Evolutionary conservation across 805 yeast genomes (phyloP).

Genomic region (Kockiozyma suomiensis): DNA sequence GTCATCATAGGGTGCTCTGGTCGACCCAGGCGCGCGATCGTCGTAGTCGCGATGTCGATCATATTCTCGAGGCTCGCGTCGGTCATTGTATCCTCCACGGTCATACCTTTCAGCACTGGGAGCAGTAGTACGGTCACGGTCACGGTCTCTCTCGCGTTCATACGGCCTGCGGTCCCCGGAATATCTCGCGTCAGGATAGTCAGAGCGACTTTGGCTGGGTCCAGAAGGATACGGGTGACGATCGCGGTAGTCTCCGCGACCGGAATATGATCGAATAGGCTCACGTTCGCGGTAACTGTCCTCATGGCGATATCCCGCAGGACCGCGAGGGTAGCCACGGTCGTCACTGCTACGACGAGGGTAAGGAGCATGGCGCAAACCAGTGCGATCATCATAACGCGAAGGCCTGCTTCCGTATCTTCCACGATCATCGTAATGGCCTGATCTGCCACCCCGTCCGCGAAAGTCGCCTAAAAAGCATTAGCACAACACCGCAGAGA

Average conservation of each 20-base stretch:
- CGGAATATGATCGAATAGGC: neutral
- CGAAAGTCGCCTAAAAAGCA: slow-evolving; percentile 6
- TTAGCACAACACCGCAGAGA: neutral
- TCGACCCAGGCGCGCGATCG: neutral
- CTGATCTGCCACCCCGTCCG: slow-evolving; percentile 22
- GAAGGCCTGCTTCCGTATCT: neutral
- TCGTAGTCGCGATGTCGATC: slow-evolving; percentile 1
- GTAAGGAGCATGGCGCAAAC: slow-evolving; percentile 16
- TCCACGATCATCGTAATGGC: slow-evolving; percentile 20
- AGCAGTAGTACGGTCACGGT: neutral
- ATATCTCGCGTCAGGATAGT: slow-evolving; percentile 3
- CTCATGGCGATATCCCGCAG: neutral
- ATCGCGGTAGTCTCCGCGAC: slow-evolving; percentile 6
- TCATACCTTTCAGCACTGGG: neutral
- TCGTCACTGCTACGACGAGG: slow-evolving; percentile 9
- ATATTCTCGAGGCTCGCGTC: neutral
- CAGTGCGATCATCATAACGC: slow-evolving; percentile 17
- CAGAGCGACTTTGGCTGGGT: neutral
- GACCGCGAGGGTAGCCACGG: slow-evolving; percentile 3
- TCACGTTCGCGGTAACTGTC: slow-evolving; percentile 21
- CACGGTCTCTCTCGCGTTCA: too few relatives aligned
- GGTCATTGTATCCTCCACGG: slow-evolving; percentile 9
- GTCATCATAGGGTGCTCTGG: slow-evolving; percentile 7
- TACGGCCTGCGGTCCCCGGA: slow-evolving; percentile 6
- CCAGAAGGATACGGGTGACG: neutral